Base-by-base conservation (phyloP, 495 filamentous ascomycete species). In the Talaromyces stipitatus region DNA sequence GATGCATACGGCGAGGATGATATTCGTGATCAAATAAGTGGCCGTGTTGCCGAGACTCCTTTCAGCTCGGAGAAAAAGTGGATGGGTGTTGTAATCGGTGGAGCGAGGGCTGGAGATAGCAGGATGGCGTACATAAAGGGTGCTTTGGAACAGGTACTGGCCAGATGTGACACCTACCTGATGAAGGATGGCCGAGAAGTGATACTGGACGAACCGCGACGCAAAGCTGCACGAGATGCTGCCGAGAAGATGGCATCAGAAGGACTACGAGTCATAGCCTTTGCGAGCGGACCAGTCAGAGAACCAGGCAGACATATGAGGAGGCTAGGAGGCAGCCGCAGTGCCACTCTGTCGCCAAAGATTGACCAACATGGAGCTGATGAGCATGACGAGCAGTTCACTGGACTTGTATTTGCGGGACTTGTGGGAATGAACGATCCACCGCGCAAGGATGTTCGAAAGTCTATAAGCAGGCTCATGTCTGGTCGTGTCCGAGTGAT, bases 51-150 rank as follows among this genome's bases (percentile, higher is more conserved):
- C 22, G 94, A 97, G 65, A 91, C 88, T 1, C 92, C 94, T 0
- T 99, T 99, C 66, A 96, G 91, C 65, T 97, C 94, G 1, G 92
- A 97, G 63, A 83, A 91, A 47, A 99, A 97, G 71, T 99, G 94
- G 92, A 99, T 97, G 94, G 94, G 94, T 30, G 91, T 96, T 12
- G 84, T 89, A 2, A 90, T 96, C 60, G 85, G 85, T 28, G 78
- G 75, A 3, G 60, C 58, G 22, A 56, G 50, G 27, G 51, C 52
- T 7, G 70, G 73, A 20, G 67, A 68, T 29, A 69, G 81, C 4
- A 86, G 92, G 62, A 81, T 88, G 56, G 92, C 88, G 11, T 97
- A 97, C 62, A 87, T 96, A 67, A 99, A 99, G 67, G 94, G 94
- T 43, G 91, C 94, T 54, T 78, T 97, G 32, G 94, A 99, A 66